Evolutionary conservation across 164 flowering plant genomes (phyloP).

Genomic region (Saururus chinensis): DNA sequence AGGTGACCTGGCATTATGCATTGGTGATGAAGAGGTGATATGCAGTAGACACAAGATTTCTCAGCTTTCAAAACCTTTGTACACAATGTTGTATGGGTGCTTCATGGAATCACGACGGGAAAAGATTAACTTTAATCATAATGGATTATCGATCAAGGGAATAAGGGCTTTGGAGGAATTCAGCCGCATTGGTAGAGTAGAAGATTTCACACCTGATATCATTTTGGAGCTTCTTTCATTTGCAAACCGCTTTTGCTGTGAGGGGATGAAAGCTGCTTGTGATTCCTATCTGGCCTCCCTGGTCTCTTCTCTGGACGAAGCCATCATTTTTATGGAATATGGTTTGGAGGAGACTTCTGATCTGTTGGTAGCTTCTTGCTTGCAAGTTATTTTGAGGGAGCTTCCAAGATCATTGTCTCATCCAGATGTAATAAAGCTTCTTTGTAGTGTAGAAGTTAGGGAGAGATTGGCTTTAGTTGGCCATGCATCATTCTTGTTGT

Average conservation of each 20-base stretch:
- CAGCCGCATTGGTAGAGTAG: conserved; percentile 45
- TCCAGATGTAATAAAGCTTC: conserved; percentile 30
- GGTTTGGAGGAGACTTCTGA: conserved; percentile 63
- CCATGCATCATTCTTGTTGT: conserved; percentile 60
- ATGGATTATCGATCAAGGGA: conserved; percentile 45
- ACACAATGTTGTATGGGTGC: conserved; percentile 53
- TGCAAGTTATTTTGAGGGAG: conserved; percentile 66
- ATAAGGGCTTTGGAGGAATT: conserved; percentile 58
- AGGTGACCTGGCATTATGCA: conserved; percentile 33
- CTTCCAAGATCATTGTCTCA: conserved; percentile 47
- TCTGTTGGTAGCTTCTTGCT: conserved; percentile 64
- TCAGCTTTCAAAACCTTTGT: conserved; percentile 50
- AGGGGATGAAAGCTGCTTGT: conserved; percentile 61
- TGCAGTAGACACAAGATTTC: conserved; percentile 51
- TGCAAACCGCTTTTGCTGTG: conserved; percentile 72
- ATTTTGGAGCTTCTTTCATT: conserved; percentile 67
- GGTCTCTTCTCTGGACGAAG: conserved; percentile 40
- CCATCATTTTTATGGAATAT: conserved; percentile 52
- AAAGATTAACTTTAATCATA: conserved; percentile 45
- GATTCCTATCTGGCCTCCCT: conserved; percentile 50
- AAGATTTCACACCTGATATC: conserved; percentile 24
- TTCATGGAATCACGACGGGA: conserved; percentile 48
- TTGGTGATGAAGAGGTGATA: conserved; percentile 45
- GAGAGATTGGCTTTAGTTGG: conserved; percentile 39
- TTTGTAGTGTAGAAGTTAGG: conserved; percentile 44